Evolutionary conservation across 75 land plant genomes (phyloP), one percentile per base, ranked within the genome.

Genomic region (Chamaecyparis obtusa): DNA sequence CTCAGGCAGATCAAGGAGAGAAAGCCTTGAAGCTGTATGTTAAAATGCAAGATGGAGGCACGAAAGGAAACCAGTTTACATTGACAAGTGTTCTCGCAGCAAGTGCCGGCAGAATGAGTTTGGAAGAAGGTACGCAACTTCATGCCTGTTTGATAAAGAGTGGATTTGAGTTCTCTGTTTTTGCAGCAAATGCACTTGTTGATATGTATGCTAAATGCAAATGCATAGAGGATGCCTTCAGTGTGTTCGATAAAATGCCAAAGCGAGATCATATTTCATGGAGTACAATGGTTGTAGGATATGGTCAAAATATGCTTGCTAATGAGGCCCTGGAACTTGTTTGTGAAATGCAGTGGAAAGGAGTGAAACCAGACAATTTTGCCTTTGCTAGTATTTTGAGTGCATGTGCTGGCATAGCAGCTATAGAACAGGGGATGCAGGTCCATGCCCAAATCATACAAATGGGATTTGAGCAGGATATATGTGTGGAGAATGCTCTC

Each of bases 221-320:
- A 46, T 37, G 43, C 39, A 55, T 94, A 2, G 88, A 86, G 1
- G 72, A 85, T 15, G 92, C 97, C 37, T 92, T 89, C 64, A 83
- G 88, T 36, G 85, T 92, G 43, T 94, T 94, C 84, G 67, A 90
- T 74, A 72, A 87, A 36, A 93, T 96, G 94, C 69, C 39, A 2
- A 88, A 91, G 78, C 91, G 90, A 83, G 94, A 96, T 89, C 56
- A 89, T n/a, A 92, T 94, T 76, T 86, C 96, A 0, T 95, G 96
- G 96, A 94, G 91, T 51, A 92, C 95, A 35, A 93, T 95, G 91
- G 86, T 92, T 86, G 87, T 94, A 75, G 92, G 93, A n/a, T 87
- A 91, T 64, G 93, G 91, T 79, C 95, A 94, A 55, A 92, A 91
- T 86, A 91, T 90, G 15, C 60, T 91, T 43, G 88, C 90, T 84